These are phyloP conservation scores for Nicotiana knightiana DNA, from an alignment of 257 asterid species.

Conservation along the genomic window DNA sequence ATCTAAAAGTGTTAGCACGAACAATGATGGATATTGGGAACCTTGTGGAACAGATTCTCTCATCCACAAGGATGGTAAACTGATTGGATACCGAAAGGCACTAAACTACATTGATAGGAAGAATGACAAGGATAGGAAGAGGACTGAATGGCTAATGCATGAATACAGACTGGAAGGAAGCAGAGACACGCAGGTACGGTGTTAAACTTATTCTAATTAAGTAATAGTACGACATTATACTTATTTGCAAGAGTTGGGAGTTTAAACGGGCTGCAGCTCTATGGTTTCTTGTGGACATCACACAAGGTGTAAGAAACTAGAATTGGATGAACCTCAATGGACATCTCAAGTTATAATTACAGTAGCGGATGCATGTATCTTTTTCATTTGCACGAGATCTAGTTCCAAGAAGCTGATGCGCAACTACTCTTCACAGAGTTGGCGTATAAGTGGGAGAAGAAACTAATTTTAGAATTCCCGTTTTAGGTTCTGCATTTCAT, in stretches of 20 bases:
- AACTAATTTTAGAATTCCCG: neutral
- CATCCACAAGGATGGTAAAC: slow-evolving; percentile 3
- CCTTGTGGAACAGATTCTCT: neutral
- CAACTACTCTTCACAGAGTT: neutral
- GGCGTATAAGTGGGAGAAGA: neutral
- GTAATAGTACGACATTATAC: neutral
- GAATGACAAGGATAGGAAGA: neutral
- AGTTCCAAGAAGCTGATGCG: neutral
- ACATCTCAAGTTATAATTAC: neutral
- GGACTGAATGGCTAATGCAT: neutral
- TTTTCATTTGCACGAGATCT: neutral
- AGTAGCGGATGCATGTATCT: neutral
- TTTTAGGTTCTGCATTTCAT: neutral
- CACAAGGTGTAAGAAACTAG: neutral
- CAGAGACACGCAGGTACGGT: neutral
- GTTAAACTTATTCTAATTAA: neutral
- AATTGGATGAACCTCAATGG: neutral
- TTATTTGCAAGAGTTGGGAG: neutral
- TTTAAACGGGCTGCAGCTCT: neutral
- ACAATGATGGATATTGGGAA: neutral
- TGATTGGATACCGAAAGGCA: neutral
- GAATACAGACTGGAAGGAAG: neutral
- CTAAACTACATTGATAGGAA: neutral
- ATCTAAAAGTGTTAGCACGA: neutral
- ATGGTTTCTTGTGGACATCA: neutral